Percentiles rank a stretch among this genome's conserved stretches.
Evolutionary conservation across 2,329 filamentous ascomycete species (phyloP).

Genomic region (Alternaria sp.): DNA sequence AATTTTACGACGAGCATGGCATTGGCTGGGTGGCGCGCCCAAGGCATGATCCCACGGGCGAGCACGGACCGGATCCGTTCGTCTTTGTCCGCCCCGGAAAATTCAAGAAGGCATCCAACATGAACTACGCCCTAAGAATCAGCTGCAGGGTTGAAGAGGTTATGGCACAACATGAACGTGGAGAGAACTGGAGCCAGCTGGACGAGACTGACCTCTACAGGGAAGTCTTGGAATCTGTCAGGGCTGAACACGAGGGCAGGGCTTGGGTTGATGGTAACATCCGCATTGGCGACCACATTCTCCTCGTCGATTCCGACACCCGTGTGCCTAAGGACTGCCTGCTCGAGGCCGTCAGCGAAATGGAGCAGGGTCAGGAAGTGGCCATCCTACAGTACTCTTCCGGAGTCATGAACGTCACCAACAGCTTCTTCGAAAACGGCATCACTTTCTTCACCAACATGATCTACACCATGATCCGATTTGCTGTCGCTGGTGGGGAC

Average conservation of each 20-base stretch:
- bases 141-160: conserved; percentile 68
- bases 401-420: conserved; percentile 72
- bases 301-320: conserved; percentile 60
- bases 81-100: conserved; percentile 42
- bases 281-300: conserved; percentile 82
- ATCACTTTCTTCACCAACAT: conserved; percentile 82
- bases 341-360: conserved; percentile 79
- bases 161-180: conserved; percentile 48
- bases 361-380: conserved; percentile 80
- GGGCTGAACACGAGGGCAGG: conserved; percentile 70
- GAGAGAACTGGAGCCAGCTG: conserved; percentile 37
- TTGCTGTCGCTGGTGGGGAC: conserved; percentile 73
- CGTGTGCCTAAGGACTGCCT: conserved; percentile 71
- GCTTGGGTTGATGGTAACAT: conserved; percentile 83
- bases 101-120: conserved; percentile 67
- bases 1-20: conserved; percentile 58
- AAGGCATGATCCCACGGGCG: conserved; percentile 45
- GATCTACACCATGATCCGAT: conserved; percentile 75
- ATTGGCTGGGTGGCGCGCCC: conserved; percentile 59
- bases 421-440: conserved; percentile 75
- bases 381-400: conserved; percentile 79
- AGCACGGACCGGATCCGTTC: conserved; percentile 14
- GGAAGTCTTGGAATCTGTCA: conserved; percentile 62
- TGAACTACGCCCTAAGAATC: conserved; percentile 72
- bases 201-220: conserved; percentile 44